These are phyloP conservation scores for Elymus sibiricus DNA, from an alignment of 176 grass and related monocot species.

Conservation along the genomic window DNA sequence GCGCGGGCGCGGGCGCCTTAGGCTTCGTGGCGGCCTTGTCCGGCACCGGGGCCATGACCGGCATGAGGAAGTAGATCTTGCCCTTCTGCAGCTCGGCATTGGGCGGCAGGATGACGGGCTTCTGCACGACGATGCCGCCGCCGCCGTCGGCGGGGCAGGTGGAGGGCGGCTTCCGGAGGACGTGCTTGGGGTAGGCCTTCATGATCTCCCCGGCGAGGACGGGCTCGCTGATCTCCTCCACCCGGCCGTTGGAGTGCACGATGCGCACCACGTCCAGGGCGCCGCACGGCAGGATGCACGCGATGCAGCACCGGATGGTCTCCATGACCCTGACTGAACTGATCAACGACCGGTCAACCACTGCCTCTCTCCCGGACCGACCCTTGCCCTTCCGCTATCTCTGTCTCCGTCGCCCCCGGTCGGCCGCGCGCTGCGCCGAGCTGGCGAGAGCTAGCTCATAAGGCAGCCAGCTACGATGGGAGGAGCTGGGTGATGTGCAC, in stretches of 20 bases:
- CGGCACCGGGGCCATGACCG: conserved; percentile 43
- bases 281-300: conserved; percentile 96
- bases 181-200: conserved; percentile 88
- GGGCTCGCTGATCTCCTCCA: conserved; percentile 81
- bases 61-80: conserved; percentile 96
- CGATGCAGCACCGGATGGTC: conserved; percentile 95
- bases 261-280: conserved; percentile 95
- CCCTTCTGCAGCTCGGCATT: conserved; percentile 87
- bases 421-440: background rate
- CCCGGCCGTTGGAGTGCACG: conserved; percentile 92
- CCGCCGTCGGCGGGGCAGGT: conserved; percentile 43
- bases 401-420: background rate
- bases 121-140: conserved; percentile 45
- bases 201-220: conserved; percentile 90
- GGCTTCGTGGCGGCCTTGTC: conserved; percentile 15
- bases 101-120: conserved; percentile 73
- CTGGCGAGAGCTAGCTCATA: conserved; percentile 37
- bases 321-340: conserved; percentile 37
- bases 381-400: background rate
- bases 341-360: background rate
- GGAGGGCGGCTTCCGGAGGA: conserved; percentile 64
- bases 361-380: background rate
- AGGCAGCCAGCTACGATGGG: background rate
- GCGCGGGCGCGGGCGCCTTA: conserved; percentile 1
- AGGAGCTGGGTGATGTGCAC: background rate